These are phyloP conservation scores for Umbelopsis sp. DNA, from an alignment of 192 early-diverging fungal genomes.

Conservation along the genomic window DNA sequence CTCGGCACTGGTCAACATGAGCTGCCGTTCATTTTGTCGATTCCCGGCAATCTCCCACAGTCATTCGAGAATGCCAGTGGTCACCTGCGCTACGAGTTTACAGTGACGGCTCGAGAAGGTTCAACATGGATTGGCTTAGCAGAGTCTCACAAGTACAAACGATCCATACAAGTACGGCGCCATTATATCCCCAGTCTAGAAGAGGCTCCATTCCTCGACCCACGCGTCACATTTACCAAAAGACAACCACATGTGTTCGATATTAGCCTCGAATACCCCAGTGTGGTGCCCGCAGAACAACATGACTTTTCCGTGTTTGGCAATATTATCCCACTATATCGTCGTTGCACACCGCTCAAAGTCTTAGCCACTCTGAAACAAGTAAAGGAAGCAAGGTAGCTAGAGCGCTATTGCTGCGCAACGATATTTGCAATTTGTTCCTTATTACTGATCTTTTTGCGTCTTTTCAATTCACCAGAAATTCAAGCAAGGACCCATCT, in stretches of 20 bases:
- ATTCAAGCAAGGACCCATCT: conserved; percentile 9
- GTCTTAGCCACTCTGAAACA: neutral
- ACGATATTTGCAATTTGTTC: neutral
- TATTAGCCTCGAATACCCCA: conserved; percentile 9
- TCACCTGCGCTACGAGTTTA: conserved; percentile 16
- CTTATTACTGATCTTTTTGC: neutral
- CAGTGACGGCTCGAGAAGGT: neutral
- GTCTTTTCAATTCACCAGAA: neutral
- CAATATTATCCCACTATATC: conserved; percentile 15
- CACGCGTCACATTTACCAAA: conserved; percentile 4
- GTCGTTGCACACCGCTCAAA: neutral
- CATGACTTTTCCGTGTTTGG: conserved; percentile 19
- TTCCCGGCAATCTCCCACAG: conserved; percentile 16
- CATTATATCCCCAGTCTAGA: conserved; percentile 16
- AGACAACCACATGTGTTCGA: neutral
- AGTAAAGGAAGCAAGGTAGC: conserved; percentile 8
- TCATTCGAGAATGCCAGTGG: conserved; percentile 10
- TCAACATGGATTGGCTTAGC: neutral
- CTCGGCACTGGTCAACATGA: neutral
- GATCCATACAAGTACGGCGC: neutral
- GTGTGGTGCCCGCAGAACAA: conserved; percentile 11
- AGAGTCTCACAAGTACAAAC: conserved; percentile 12
- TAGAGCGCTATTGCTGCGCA: neutral
- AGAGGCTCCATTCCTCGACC: conserved; percentile 11
- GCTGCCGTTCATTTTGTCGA: neutral